Evolutionary conservation across 1,284 basidiomycete species (phyloP).

Genomic region (Leccinum holopus): DNA sequence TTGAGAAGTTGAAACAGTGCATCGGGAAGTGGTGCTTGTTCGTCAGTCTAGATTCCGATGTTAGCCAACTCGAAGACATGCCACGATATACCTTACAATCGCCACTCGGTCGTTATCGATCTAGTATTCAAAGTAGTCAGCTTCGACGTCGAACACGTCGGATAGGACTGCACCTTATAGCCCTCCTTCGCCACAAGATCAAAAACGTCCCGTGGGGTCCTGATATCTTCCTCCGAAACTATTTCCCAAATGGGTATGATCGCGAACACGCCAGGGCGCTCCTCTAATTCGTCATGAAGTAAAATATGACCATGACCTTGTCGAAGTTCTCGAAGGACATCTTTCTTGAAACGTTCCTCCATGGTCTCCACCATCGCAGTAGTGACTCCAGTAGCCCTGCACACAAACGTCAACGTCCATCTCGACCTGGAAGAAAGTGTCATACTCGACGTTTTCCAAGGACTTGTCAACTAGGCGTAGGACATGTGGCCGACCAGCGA

Average conservation of each 20-base stretch:
- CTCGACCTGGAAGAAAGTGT: slow-evolving; percentile 3
- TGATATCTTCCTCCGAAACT: slow-evolving; percentile 81
- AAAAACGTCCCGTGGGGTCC: slow-evolving; percentile 91
- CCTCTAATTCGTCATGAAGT: slow-evolving; percentile 95
- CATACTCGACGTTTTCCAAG: slow-evolving; percentile 90
- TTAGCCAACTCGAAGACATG: slow-evolving; percentile 8
- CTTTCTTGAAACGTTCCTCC: slow-evolving; percentile 88
- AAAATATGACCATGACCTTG: slow-evolving; percentile 80
- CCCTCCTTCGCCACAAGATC: slow-evolving; percentile 72
- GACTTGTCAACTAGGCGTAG: slow-evolving; percentile 89
- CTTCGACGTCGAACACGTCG: neutral
- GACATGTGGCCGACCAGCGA: slow-evolving; percentile 89
- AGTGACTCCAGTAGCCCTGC: slow-evolving; percentile 90
- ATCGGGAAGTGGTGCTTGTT: slow-evolving; percentile 90
- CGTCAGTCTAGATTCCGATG: slow-evolving; percentile 72
- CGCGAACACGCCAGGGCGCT: slow-evolving; percentile 85
- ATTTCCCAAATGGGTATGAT: slow-evolving; percentile 90
- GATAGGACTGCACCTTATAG: slow-evolving; percentile 51
- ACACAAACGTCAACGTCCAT: neutral
- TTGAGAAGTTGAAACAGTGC: slow-evolving; percentile 79
- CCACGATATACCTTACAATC: slow-evolving; percentile 54
- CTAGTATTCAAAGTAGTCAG: slow-evolving; percentile 37
- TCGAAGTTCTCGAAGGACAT: slow-evolving; percentile 81
- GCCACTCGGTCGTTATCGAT: slow-evolving; percentile 88
- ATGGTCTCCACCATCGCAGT: slow-evolving; percentile 92